A percentile compares a stretch with the other conserved stretches of the same genome.
These are phyloP conservation scores for Aspergillus novofumigatus DNA, from an alignment of 2,329 filamentous ascomycete genomes.

Conservation along the genomic window DNA sequence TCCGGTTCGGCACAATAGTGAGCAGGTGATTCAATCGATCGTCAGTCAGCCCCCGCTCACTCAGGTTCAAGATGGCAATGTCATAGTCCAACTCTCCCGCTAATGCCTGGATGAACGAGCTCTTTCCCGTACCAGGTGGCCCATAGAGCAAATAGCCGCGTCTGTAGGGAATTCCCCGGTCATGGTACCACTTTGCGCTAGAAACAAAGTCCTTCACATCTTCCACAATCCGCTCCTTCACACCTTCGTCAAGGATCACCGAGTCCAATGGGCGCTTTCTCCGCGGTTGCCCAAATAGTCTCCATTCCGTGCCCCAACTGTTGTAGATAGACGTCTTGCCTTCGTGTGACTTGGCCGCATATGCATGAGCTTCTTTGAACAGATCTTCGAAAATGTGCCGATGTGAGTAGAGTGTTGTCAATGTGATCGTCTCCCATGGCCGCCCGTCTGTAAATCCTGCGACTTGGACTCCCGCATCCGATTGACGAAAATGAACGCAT, in stretches of 20 bases:
- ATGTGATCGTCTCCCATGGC: constrained; percentile 88
- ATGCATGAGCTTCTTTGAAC: constrained; percentile 77
- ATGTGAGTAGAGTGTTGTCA: constrained; percentile 87
- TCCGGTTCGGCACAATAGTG: constrained; percentile 77
- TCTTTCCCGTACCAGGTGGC: constrained; percentile 88
- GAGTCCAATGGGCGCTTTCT: constrained; percentile 83
- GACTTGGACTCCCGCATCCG: constrained; percentile 81
- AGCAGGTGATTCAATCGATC: constrained; percentile 82
- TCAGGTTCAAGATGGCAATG: constrained; percentile 88
- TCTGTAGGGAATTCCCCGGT: constrained; percentile 90
- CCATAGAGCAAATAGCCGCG: constrained; percentile 86
- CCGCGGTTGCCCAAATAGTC: constrained; percentile 74
- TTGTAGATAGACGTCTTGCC: constrained; percentile 93
- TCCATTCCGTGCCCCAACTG: constrained; percentile 79
- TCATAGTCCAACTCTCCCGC: constrained; percentile 90
- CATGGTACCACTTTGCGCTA: constrained; percentile 81
- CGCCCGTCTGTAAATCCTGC: constrained; percentile 71
- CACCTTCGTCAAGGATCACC: constrained; percentile 77
- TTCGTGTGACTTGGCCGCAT: constrained; percentile 75
- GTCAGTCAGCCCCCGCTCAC: constrained; percentile 83
- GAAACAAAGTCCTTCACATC: constrained; percentile 80
- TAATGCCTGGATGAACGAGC: constrained; percentile 90
- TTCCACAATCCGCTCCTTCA: constrained; percentile 73
- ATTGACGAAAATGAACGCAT: constrained; percentile 82
- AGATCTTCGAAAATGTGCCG: constrained; percentile 86